Evolutionary conservation across 495 filamentous ascomycete genomes (phyloP).

Genomic region (Tuber brumale): DNA sequence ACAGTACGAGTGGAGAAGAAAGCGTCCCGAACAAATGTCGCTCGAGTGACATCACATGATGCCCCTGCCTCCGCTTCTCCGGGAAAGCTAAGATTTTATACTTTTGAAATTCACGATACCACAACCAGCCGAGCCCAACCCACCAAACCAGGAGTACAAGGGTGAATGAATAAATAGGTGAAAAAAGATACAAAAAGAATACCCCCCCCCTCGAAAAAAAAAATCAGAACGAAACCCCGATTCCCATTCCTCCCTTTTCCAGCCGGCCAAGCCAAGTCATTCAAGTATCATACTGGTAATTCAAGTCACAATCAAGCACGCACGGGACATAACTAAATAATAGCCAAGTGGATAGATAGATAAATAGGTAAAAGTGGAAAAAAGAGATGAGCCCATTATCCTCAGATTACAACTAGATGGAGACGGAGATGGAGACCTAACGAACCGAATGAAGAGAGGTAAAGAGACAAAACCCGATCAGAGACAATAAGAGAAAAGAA

Average conservation of each 20-base stretch:
- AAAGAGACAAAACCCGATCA: conserved; percentile 20
- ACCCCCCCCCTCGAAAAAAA: not conserved
- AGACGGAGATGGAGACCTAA: conserved; percentile 4
- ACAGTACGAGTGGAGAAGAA: too few relatives aligned
- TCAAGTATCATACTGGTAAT: not conserved
- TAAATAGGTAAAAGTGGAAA: conserved; percentile 8
- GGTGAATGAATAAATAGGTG: not conserved
- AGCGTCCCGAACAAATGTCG: too few relatives aligned
- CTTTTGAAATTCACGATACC: not conserved
- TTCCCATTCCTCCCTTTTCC: not conserved
- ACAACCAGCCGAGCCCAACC: not conserved
- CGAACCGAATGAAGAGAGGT: conserved; percentile 5
- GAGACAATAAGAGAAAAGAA: conserved; percentile 34
- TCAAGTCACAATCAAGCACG: conserved; percentile 2
- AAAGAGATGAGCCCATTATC: conserved; percentile 4
- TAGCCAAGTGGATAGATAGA: conserved; percentile 13
- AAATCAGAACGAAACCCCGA: not conserved
- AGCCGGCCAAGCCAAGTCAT: not conserved
- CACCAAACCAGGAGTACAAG: not conserved
- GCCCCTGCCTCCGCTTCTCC: not conserved
- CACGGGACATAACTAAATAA: not conserved
- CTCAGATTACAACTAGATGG: conserved; percentile 13
- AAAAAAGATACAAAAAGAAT: not conserved
- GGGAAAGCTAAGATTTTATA: not conserved
- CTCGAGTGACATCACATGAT: not conserved